A percentile compares a stretch with the other conserved stretches of the same genome.
These are phyloP conservation scores for Floccularia luteovirens DNA, from an alignment of 768 basidiomycete genomes.

Conservation along the genomic window DNA sequence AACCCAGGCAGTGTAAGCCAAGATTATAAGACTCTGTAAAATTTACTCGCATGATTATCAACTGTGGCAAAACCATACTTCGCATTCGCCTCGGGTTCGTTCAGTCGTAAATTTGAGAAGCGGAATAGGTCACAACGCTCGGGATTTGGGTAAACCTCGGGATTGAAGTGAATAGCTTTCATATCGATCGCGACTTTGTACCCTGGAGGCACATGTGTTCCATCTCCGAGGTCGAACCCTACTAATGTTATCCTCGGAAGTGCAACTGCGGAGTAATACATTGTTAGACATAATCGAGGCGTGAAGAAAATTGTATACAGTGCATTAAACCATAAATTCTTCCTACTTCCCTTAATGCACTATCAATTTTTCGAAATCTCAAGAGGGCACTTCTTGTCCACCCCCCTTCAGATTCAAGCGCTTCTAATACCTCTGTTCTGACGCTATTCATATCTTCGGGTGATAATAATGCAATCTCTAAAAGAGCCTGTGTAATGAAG, in stretches of 20 bases:
- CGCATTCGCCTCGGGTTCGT: slow-evolving; percentile 14
- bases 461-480: slow-evolving; percentile 23
- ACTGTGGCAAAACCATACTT: slow-evolving; percentile 26
- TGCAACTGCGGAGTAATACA: slow-evolving; percentile 15
- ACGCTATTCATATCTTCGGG: slow-evolving; percentile 21
- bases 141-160: slow-evolving; percentile 24
- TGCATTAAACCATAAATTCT: slow-evolving; percentile 25
- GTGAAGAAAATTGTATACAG: slow-evolving; percentile 12
- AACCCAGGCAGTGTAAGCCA: slow-evolving; percentile 3
- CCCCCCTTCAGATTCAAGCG: slow-evolving; percentile 24
- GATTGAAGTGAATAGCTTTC: slow-evolving; percentile 24
- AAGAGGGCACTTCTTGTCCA: slow-evolving; percentile 25
- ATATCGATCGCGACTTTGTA: slow-evolving; percentile 24
- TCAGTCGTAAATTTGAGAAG: slow-evolving; percentile 23
- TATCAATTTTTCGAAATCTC: slow-evolving; percentile 26
- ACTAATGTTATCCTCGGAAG: slow-evolving; percentile 19
- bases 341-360: slow-evolving; percentile 26
- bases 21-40: slow-evolving; percentile 1
- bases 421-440: slow-evolving; percentile 20
- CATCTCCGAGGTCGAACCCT: slow-evolving; percentile 21
- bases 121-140: slow-evolving; percentile 26
- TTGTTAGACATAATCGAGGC: neutral
- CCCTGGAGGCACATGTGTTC: slow-evolving; percentile 21
- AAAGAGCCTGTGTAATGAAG: slow-evolving; percentile 25
- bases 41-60: slow-evolving; percentile 22